Conservation (phyloP, 495 filamentous ascomycete species). For the Opeltia flavorubescens region DNA sequence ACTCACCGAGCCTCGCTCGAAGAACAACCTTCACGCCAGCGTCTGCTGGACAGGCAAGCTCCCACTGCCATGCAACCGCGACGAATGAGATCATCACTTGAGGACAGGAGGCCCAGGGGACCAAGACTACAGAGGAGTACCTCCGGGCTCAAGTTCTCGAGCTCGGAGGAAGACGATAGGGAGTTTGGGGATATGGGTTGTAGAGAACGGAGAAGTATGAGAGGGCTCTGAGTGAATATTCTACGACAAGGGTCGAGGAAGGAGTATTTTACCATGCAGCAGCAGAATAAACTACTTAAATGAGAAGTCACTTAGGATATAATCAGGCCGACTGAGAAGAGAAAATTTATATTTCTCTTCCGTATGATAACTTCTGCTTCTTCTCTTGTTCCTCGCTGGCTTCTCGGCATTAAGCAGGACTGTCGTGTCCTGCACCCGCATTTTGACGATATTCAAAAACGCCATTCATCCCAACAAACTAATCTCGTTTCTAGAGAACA, state of each 20-base stretch:
- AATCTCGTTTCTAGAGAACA: no score
- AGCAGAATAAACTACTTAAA: no score
- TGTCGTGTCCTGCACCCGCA: no score
- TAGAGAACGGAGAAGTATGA: background rate
- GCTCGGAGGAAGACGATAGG: constrained; percentile 6
- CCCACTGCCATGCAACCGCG: background rate
- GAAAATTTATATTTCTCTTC: no score
- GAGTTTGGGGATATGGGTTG: background rate
- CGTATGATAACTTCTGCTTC: no score
- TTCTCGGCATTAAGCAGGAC: no score
- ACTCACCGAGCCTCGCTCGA: background rate
- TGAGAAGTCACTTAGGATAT: no score
- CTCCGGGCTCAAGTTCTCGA: constrained; percentile 8
- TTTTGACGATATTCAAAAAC: no score
- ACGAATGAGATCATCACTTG: background rate
- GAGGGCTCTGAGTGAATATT: background rate
- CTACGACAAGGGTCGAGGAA: background rate
- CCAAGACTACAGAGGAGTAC: constrained; percentile 15
- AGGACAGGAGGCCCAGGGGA: background rate
- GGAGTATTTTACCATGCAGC: background rate
- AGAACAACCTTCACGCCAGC: background rate
- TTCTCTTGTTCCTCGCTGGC: no score
- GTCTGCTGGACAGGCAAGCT: background rate
- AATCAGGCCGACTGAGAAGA: no score
- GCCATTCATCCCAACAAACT: no score